These are phyloP conservation scores for Senna tora DNA, from an alignment of 306 rosid genomes.

Conservation along the genomic window DNA sequence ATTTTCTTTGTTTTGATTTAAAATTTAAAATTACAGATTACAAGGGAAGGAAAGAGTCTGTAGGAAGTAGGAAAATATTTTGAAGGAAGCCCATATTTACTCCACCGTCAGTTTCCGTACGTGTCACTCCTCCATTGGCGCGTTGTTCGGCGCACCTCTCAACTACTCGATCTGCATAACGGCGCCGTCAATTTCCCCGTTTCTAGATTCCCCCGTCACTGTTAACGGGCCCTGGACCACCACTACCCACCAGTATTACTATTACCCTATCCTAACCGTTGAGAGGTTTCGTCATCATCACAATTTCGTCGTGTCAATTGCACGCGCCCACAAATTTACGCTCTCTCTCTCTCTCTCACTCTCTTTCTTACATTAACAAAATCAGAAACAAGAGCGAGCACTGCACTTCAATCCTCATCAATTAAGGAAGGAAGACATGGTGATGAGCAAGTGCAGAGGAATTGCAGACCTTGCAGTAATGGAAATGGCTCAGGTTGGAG, in stretches of 20 bases:
- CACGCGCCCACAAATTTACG: conserved; percentile 14
- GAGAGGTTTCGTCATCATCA: conserved; percentile 34
- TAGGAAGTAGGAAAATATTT: no score
- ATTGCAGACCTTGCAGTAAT: conserved; percentile 43
- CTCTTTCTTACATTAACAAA: conserved; percentile 37
- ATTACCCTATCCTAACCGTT: conserved; percentile 47
- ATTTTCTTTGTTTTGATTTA: no score
- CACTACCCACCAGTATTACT: conserved; percentile 25
- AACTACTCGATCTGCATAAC: conserved; percentile 19
- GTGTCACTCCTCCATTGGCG: conserved; percentile 43
- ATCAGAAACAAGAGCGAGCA: background rate
- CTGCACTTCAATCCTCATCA: conserved; percentile 11
- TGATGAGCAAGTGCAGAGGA: conserved; percentile 41
- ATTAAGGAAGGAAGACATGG: conserved; percentile 25
- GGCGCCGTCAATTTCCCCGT: conserved; percentile 31
- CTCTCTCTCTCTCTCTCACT: background rate
- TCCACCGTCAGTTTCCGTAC: conserved; percentile 8
- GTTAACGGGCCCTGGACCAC: conserved; percentile 53
- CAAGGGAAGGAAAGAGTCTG: no score
- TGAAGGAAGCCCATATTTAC: background rate
- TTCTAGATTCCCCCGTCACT: conserved; percentile 48
- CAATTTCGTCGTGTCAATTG: conserved; percentile 39
- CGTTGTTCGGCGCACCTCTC: conserved; percentile 34
- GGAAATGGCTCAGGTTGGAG: conserved; percentile 55
- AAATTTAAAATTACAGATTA: no score